Percentiles rank a stretch among this genome's conserved stretches.
Conservation (phyloP, 2,329 filamentous ascomycete genomes). For the Zalaria sp. region DNA sequence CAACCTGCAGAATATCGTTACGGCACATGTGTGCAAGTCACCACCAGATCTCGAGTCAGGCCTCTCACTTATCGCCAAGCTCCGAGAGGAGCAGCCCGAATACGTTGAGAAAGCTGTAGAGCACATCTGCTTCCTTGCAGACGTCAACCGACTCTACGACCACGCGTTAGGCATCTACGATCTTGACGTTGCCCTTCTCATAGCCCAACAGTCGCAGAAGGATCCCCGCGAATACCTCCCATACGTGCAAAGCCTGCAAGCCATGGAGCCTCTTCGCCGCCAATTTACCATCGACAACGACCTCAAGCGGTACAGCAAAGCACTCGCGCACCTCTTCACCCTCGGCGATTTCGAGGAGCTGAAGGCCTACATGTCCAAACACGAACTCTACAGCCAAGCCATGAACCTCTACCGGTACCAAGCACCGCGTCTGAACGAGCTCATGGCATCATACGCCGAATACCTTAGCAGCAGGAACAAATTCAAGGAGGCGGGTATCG, state of each 20-base stretch:
- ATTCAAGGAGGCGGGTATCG: slow-evolving; percentile 72
- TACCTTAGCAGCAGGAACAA: slow-evolving; percentile 61
- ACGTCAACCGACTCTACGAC: slow-evolving; percentile 84
- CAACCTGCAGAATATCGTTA: slow-evolving; percentile 82
- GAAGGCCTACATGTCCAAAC: slow-evolving; percentile 61
- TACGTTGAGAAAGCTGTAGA: slow-evolving; percentile 81
- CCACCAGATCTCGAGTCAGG: slow-evolving; percentile 84
- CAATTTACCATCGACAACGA: slow-evolving; percentile 83
- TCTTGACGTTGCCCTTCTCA: slow-evolving; percentile 73
- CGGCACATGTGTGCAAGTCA: slow-evolving; percentile 83
- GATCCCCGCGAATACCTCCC: slow-evolving; percentile 92
- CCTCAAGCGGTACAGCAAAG: slow-evolving; percentile 62
- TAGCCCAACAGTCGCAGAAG: slow-evolving; percentile 91
- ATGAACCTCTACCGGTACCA: slow-evolving; percentile 79
- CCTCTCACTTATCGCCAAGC: slow-evolving; percentile 59
- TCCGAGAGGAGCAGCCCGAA: slow-evolving; percentile 51
- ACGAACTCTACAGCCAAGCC: slow-evolving; percentile 64
- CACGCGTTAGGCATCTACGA: slow-evolving; percentile 84
- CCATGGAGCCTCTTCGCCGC: slow-evolving; percentile 54
- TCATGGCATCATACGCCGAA: slow-evolving; percentile 68
- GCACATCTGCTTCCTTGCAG: slow-evolving; percentile 93
- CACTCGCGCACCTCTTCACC: slow-evolving; percentile 60
- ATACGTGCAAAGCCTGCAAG: slow-evolving; percentile 78
- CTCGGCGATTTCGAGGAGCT: slow-evolving; percentile 66
- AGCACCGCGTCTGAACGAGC: slow-evolving; percentile 44